A percentile compares a stretch with the other conserved stretches of the same genome.
Evolutionary conservation across 176 grass and related monocot genomes (phyloP).

Genomic region (Hsuehochloa calcarea): DNA sequence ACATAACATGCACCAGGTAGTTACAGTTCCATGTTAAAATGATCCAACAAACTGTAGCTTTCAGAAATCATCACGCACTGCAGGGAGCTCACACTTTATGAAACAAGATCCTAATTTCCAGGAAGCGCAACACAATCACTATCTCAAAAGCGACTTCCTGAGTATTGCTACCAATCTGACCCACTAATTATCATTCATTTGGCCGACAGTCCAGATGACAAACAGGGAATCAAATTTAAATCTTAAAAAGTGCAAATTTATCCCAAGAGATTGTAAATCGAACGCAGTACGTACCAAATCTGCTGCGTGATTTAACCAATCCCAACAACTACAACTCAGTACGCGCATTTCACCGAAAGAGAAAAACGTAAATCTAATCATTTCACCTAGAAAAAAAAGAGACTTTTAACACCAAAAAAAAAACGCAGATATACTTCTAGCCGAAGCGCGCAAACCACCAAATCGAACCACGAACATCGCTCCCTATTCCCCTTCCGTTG

Average conservation of each 20-base stretch:
- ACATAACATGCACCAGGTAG: not conserved
- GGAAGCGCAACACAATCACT: not conserved
- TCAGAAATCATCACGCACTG: not conserved
- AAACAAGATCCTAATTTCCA: conserved; percentile 34
- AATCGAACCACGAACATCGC: not conserved
- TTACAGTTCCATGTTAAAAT: not conserved
- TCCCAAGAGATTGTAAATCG: not conserved
- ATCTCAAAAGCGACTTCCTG: not conserved
- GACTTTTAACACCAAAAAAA: not conserved
- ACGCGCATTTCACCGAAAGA: not conserved
- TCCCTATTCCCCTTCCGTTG: not conserved
- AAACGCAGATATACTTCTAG: not conserved
- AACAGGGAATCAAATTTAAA: conserved; percentile 17
- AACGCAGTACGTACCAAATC: not conserved
- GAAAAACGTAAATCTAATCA: conserved; percentile 10
- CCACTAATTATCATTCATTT: not conserved
- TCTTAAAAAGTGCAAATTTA: not conserved
- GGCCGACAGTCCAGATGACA: not conserved
- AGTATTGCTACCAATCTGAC: not conserved
- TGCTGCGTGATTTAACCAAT: not conserved
- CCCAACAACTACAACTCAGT: not conserved
- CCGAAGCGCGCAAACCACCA: not conserved
- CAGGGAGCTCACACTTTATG: not conserved
- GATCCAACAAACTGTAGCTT: not conserved
- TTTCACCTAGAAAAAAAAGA: not conserved